Evolutionary conservation across 1,284 basidiomycete genomes (phyloP), one percentile per base, ranked within the genome.

Genomic region (Trametes versicolor): DNA sequence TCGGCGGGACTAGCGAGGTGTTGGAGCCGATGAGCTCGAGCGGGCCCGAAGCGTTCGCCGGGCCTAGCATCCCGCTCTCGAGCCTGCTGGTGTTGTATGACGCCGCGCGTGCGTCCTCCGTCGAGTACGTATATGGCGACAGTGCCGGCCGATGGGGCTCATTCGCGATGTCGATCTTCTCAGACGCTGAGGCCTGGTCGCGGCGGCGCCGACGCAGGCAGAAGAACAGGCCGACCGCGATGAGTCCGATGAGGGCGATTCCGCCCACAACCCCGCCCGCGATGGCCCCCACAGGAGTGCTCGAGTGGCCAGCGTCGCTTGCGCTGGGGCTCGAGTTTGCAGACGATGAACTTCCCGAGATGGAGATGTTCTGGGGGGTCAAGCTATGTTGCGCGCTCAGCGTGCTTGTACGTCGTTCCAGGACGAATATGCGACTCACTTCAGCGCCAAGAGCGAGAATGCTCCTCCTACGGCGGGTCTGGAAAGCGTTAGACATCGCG

Each of bases 401-500:
- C 17, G 4, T 9, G 15, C 25, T 49, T 2, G n/a, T 21, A 21
- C 29, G 41, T 25, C 6, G 3, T 43, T 19, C 41, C 15, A 43
- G 8, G 15, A 25, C n/a, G 1, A 34, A 45, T 1, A 29, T 13
- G 9, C 5, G 6, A 62, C 69, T 49, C 50, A 70, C 69, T 36
- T 64, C 50, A 71, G 54, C n/a, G 70, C 70, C 51, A 71, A 50
- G 7, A 62, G 61, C 8, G 70, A 67, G 51, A 67, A 71, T 49
- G 70, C 54, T 13, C 66, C 68, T 2, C 70, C 70, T 23, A 49
- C 47, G 7, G 58, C 65, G 8, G 70, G 67, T 32, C 70, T 71
- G 23, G 5, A n/a, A 36, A 9, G 2, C 13, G 41, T 37, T n/a
- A n/a, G n/a, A 25, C 36, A 25, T 12, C 12, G 3, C 5, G 4